Base-by-base conservation (phyloP, 2,329 filamentous ascomycete genomes). In the Claviceps africana region DNA sequence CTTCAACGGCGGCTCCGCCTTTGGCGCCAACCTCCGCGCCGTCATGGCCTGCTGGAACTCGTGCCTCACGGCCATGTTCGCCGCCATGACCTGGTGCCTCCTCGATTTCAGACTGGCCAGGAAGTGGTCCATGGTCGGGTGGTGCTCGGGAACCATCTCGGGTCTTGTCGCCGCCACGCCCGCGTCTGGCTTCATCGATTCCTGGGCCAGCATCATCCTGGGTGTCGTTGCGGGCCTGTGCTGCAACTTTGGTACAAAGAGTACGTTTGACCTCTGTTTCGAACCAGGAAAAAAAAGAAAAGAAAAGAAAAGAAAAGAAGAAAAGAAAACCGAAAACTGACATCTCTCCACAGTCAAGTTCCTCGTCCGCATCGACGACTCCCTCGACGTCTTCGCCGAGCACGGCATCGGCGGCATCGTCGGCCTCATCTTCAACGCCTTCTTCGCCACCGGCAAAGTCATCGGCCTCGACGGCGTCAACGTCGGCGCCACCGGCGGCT, bases 41-140 rank as follows among this genome's bases (percentile, higher is more conserved):
- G 84, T 86, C 58, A 94, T 96, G 83, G 91, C 93, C 52, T 95
- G 88, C 81, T 98, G 90, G 91, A 97, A 97, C 78, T 88, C 86
- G 54, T 96, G 93, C 74, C 68, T 95, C 64, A 93, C 88, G 39
- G 91, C 88, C 66, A 88, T 89, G 74, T 95, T 96, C 63, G 91
- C 82, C 42, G 85, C 88, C 58, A 87, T 93, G 69, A 86, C 89
- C 51, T 98, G 93, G 93, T 89, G 90, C 62, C 71, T 97, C 47
- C 88, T 97, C 62, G 93, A 98, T 79, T 97, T 84, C 80, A 85
- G 93, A 55, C 81, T 97, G 54, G 89, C 89, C 54, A 83, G 83
- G 70, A 96, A 96, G 75, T 95, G 90, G 89, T 95, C 78, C 43
- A 83, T 85, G 70, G 82, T 85, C 56, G 82, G 82, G 59, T 85